Conservation (phyloP, 352 stramenopile genomes). For the Globisporangium splendens region DNA sequence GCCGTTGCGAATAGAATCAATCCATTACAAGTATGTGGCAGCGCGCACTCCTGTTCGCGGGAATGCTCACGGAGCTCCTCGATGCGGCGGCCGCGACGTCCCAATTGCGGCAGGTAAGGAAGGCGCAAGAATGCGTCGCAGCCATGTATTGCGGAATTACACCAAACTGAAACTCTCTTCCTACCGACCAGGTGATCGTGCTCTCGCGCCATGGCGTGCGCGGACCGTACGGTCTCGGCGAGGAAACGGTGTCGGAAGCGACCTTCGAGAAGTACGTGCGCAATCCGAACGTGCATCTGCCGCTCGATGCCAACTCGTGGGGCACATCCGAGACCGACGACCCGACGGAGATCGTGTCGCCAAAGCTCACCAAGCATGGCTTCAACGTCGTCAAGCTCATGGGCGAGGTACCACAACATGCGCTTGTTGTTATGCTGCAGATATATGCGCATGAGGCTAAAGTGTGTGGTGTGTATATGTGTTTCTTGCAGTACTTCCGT, state of each 20-base stretch:
- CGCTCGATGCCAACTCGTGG: constrained; percentile 51
- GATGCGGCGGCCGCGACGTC: constrained; percentile 9
- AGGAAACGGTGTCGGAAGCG: constrained; percentile 38
- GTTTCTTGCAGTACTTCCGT: constrained; percentile 56
- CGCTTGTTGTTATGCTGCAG: not conserved
- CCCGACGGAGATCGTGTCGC: constrained; percentile 54
- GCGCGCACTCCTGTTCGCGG: constrained; percentile 2
- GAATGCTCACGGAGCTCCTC: not conserved
- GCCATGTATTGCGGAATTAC: not conserved
- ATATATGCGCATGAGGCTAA: not conserved
- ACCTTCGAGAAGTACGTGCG: constrained; percentile 57
- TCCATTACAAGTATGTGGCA: not conserved
- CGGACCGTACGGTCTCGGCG: constrained; percentile 66
- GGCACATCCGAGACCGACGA: constrained; percentile 68
- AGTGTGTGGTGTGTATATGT: not conserved
- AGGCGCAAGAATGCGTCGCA: not conserved
- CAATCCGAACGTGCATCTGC: constrained; percentile 55
- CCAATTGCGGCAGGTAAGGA: constrained; percentile 26
- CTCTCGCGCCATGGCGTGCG: constrained; percentile 70
- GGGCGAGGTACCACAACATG: constrained; percentile 35
- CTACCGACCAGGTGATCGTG: constrained; percentile 45
- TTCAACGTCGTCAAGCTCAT: constrained; percentile 58
- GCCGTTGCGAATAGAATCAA: not conserved
- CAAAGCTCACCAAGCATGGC: constrained; percentile 79
- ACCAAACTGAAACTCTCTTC: not conserved